phyloP scores from a whole-genome alignment of 495 filamentous ascomycete species.

The Endocarpon pusillum region DNA sequence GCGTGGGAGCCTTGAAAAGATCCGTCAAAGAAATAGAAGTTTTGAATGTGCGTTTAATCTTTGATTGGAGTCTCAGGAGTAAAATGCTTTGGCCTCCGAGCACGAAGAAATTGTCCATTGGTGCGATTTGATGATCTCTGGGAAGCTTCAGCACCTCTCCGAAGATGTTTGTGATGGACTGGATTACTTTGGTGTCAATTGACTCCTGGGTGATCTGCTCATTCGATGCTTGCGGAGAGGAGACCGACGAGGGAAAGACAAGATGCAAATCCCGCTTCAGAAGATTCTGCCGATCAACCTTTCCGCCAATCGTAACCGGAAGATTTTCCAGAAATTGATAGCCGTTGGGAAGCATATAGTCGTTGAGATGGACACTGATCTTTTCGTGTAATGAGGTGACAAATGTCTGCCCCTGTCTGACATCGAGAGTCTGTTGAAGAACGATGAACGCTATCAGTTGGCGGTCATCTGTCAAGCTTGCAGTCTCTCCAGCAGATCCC shows the following conservation, averaged over 20 bases:
- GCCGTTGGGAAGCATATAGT: slow-evolving; percentile 16
- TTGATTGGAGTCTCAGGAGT: slow-evolving; percentile 12
- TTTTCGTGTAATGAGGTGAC: too few relatives aligned
- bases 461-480: slow-evolving; percentile 6
- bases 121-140: slow-evolving; percentile 4
- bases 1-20: too few relatives aligned
- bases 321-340: slow-evolving; percentile 15
- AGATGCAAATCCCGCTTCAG: too few relatives aligned
- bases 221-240: too few relatives aligned
- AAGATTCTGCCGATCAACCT: slow-evolving; percentile 15
- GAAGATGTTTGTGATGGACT: slow-evolving; percentile 8
- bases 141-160: slow-evolving; percentile 9
- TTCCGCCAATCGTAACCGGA: slow-evolving; percentile 13
- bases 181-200: slow-evolving; percentile 4
- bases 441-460: slow-evolving; percentile 10
- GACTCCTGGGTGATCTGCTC: too few relatives aligned
- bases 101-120: slow-evolving; percentile 8
- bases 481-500: slow-evolving; percentile 7
- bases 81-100: slow-evolving; percentile 8
- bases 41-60: too few relatives aligned
- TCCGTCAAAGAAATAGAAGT: too few relatives aligned
- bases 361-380: too few relatives aligned
- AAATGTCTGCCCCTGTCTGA: slow-evolving; percentile 11
- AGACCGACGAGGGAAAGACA: too few relatives aligned
- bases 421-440: slow-evolving; percentile 7